Evolutionary conservation across 2,329 filamentous ascomycete genomes (phyloP).

Genomic region (Cordyceps fumosorosea): DNA sequence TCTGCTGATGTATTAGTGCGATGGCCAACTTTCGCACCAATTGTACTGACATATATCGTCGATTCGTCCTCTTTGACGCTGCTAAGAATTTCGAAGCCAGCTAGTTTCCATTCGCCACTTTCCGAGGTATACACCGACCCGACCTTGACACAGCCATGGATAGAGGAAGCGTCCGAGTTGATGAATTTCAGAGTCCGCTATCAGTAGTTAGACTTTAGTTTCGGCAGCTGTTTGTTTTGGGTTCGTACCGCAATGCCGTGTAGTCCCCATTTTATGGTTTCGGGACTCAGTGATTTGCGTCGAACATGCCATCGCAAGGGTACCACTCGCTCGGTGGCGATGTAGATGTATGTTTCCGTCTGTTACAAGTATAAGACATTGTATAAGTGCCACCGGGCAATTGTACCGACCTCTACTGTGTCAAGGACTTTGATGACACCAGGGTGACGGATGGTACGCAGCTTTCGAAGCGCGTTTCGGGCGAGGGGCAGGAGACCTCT

Average conservation of each 20-base stretch:
- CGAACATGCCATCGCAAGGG: constrained; percentile 87
- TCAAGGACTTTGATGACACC: constrained; percentile 92
- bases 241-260: constrained; percentile 68
- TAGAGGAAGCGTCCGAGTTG: constrained; percentile 84
- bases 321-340: constrained; percentile 84
- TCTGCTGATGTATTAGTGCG: constrained; percentile 41
- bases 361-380: constrained; percentile 26
- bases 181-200: constrained; percentile 92
- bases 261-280: constrained; percentile 95
- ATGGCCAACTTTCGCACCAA: not conserved
- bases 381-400: no score
- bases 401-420: constrained; percentile 67
- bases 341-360: constrained; percentile 93
- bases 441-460: constrained; percentile 86
- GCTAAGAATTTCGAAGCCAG: constrained; percentile 87
- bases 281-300: constrained; percentile 77
- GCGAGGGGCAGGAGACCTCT: constrained; percentile 77
- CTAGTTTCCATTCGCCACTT: constrained; percentile 96
- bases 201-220: not conserved
- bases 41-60: constrained; percentile 64
- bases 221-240: not conserved
- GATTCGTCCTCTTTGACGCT: constrained; percentile 95
- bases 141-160: constrained; percentile 80
- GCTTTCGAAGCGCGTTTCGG: constrained; percentile 88
- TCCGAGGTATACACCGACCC: constrained; percentile 89